A percentile compares a stretch with the other conserved stretches of the same genome.
Conservation (phyloP, 2,329 filamentous ascomycete species). For the Pseudonectria foliicola region DNA sequence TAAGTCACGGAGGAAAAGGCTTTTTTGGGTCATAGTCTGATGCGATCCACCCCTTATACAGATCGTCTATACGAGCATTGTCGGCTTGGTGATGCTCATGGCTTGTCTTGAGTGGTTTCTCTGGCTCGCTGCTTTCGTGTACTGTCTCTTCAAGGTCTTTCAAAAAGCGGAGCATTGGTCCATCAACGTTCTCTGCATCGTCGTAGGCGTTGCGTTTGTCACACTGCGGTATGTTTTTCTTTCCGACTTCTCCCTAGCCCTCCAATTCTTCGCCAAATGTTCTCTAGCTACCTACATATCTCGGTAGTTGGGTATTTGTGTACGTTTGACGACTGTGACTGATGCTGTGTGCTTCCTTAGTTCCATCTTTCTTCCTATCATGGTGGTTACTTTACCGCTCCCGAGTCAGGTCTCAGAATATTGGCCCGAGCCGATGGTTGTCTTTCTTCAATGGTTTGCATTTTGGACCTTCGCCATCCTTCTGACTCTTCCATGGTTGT, state of each 20-base stretch:
- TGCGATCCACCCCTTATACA: constrained; percentile 27
- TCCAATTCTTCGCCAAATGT: too few species aligned
- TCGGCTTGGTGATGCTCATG: constrained; percentile 74
- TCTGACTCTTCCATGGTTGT: constrained; percentile 81
- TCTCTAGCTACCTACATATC: too few species aligned
- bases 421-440: constrained; percentile 64
- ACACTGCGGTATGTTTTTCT: constrained; percentile 55
- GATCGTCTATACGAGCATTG: constrained; percentile 79
- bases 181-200: constrained; percentile 66
- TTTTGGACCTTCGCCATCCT: constrained; percentile 89
- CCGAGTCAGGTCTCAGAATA: constrained; percentile 63
- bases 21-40: background rate
- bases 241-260: background rate
- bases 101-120: constrained; percentile 90
- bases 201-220: constrained; percentile 70
- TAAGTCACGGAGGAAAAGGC: constrained; percentile 16
- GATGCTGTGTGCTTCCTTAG: constrained; percentile 34
- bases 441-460: constrained; percentile 82
- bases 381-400: constrained; percentile 86
- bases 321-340: background rate
- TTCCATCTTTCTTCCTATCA: constrained; percentile 81
- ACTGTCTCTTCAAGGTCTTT: constrained; percentile 84
- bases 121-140: constrained; percentile 89
- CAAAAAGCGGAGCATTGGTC: constrained; percentile 85
- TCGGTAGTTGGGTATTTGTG: too few species aligned